These are phyloP conservation scores for Magnolia officinalis DNA, from an alignment of 164 flowering plant genomes.

Conservation along the genomic window DNA sequence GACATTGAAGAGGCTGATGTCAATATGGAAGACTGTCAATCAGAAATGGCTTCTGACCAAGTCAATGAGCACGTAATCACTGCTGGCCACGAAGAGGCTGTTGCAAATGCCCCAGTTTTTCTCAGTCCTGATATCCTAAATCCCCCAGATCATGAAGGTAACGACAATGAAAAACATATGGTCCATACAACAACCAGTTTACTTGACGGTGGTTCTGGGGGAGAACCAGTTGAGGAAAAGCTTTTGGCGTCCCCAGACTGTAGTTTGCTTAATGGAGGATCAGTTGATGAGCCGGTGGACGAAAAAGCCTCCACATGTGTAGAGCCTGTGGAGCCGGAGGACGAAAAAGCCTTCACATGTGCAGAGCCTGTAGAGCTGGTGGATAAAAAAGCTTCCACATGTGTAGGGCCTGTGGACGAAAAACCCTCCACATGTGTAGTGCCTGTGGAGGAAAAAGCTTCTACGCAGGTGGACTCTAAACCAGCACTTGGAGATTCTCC, in stretches of 20 bases:
- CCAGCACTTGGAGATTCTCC: background rate
- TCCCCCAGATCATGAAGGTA: constrained; percentile 9
- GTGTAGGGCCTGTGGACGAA: constrained; percentile 10
- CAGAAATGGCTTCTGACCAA: constrained; percentile 26
- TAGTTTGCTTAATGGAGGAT: constrained; percentile 18
- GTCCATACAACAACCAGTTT: background rate
- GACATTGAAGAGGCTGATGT: constrained; percentile 52
- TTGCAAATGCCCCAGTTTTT: background rate
- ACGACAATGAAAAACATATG: constrained; percentile 4
- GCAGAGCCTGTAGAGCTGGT: background rate
- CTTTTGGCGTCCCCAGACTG: constrained; percentile 10
- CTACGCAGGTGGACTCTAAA: too few species aligned
- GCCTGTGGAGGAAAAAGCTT: too few species aligned
- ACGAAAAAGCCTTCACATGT: constrained; percentile 2
- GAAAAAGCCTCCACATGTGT: constrained; percentile 2
- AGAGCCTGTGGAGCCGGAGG: constrained; percentile 2
- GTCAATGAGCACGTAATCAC: constrained; percentile 10
- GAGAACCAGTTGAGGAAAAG: constrained; percentile 16
- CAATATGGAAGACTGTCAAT: constrained; percentile 52
- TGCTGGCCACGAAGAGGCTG: constrained; percentile 11
- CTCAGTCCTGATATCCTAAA: background rate
- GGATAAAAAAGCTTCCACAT: constrained; percentile 3
- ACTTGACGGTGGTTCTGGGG: constrained; percentile 2
- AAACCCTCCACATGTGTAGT: background rate
- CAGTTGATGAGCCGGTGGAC: constrained; percentile 9